Evolutionary conservation across 495 filamentous ascomycete genomes (phyloP).

Genomic region (Penicillium paxilli): DNA sequence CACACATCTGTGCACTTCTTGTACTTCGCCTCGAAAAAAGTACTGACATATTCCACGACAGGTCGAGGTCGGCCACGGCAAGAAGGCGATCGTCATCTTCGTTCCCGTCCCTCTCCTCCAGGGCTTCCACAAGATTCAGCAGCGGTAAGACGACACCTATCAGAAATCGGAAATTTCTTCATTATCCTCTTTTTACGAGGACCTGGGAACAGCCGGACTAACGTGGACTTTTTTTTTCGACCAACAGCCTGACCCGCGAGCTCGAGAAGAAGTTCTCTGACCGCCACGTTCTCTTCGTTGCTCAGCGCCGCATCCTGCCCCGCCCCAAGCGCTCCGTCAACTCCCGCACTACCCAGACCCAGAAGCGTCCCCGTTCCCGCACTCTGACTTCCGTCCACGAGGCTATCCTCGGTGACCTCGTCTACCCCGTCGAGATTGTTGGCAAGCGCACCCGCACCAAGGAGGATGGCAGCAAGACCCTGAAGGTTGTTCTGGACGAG

Average conservation of each 20-base stretch:
- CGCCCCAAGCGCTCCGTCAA: constrained; percentile 94
- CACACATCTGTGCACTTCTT: too few relatives aligned
- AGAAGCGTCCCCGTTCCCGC: constrained; percentile 97
- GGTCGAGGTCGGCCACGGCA: constrained; percentile 99
- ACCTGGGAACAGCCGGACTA: constrained; percentile 7
- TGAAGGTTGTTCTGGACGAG: constrained; percentile 98
- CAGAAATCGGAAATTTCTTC: constrained; percentile 4
- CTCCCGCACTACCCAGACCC: constrained; percentile 87
- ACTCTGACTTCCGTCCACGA: constrained; percentile 98
- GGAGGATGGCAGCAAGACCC: constrained; percentile 94
- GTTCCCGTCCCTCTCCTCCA: constrained; percentile 95
- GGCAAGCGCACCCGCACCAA: constrained; percentile 96
- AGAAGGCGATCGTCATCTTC: constrained; percentile 99
- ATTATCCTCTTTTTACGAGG: neutral
- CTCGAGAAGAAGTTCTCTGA: constrained; percentile 99
- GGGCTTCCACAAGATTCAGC: constrained; percentile 97
- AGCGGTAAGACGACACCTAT: constrained; percentile 67
- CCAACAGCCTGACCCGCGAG: constrained; percentile 88
- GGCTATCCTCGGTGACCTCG: constrained; percentile 90
- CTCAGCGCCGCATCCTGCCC: constrained; percentile 96
- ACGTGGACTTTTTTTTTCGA: constrained; percentile 13
- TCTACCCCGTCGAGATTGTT: constrained; percentile 99
- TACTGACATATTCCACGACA: constrained; percentile 45
- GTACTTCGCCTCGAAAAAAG: too few relatives aligned
- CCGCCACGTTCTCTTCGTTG: constrained; percentile 98